Conservation (phyloP, 805 yeast species). For the Kregervanrija pseudodelftensis region DNA sequence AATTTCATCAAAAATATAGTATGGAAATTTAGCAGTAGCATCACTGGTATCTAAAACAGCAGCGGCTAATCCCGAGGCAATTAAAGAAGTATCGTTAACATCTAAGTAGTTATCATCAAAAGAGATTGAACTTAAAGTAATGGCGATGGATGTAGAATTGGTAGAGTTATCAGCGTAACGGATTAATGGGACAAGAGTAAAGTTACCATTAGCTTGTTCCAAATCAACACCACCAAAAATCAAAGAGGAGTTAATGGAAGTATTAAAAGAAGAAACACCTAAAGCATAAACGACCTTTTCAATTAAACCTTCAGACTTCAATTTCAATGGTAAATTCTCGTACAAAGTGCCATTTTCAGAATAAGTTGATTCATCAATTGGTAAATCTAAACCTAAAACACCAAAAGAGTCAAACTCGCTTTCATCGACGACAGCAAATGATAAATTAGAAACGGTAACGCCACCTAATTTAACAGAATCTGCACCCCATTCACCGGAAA, state of each 20-base stretch:
- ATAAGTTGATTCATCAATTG: slow-evolving; percentile 53
- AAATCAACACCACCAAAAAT: slow-evolving; percentile 64
- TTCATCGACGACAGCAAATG: slow-evolving; percentile 62
- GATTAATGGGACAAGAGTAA: slow-evolving; percentile 13
- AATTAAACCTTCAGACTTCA: slow-evolving; percentile 50
- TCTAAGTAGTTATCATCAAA: slow-evolving; percentile 13
- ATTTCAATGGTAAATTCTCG: slow-evolving; percentile 53
- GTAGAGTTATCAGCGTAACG: slow-evolving; percentile 22
- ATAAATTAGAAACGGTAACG: slow-evolving; percentile 36
- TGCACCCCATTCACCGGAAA: slow-evolving; percentile 43
- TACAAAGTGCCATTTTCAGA: slow-evolving; percentile 25
- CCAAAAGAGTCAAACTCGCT: slow-evolving; percentile 49
- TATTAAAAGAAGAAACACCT: slow-evolving; percentile 31
- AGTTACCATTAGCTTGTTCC: slow-evolving; percentile 43
- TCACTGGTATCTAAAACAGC: slow-evolving; percentile 49
- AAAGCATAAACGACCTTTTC: slow-evolving; percentile 49
- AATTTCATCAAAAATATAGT: slow-evolving; percentile 18
- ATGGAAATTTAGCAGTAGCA: slow-evolving; percentile 39
- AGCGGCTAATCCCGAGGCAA: slow-evolving; percentile 20
- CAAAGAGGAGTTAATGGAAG: slow-evolving; percentile 30
- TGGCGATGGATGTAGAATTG: slow-evolving; percentile 36
- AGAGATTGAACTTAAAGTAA: slow-evolving; percentile 36
- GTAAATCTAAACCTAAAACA: slow-evolving; percentile 61
- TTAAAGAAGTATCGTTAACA: slow-evolving; percentile 5
- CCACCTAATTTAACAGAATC: slow-evolving; percentile 50